Base-by-base conservation (phyloP, 495 filamentous ascomycete genomes). In the Jackrogersella minutella region DNA sequence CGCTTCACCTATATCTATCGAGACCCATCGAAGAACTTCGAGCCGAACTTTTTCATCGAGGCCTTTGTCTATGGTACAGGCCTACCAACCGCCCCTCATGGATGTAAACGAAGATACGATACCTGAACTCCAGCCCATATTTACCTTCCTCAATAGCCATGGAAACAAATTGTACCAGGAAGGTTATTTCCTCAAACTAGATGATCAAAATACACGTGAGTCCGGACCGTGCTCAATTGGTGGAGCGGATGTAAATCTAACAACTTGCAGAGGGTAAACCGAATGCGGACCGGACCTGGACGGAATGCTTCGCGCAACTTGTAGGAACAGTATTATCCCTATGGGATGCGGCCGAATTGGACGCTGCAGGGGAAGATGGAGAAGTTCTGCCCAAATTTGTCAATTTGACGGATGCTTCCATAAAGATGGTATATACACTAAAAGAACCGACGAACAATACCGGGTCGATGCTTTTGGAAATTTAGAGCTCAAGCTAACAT, bases 121-220 rank as follows among this genome's bases (percentile, higher is more conserved):
- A 30, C 91, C 96, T 4, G 95, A 99, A 80, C 82, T 99, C 31
- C 91, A 92, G 76, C 95, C 92, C 21, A 95, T 98, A 67, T 98
- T 98, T 77, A 90, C 86, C 52, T 94, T 91, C 71, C 85, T 99
- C 49, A 99, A 97, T 77, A 96, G 90, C 76, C 96, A 98, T 77
- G 87, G 86, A 9, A 97, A 97, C 76, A 99, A 98, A 79, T 80
- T 98, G 46, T 99, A 97, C 74, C 92, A 97, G 43, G 95, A 99
- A 78, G 95, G 95, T 11, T 99, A 98, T 73, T 98, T 99, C 62
- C 74, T 99, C 69, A 99, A 98, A 75, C 76, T 98, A 40, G 93
- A 96, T 76, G 95, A 99, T 73, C 83, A 97, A 60, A 95, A 97
- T 76, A 87, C 86, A 37, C 86, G 93, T 97, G 84, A 54, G 91